Conservation (phyloP, 768 basidiomycete species). For the Boletus barrowsii region DNA sequence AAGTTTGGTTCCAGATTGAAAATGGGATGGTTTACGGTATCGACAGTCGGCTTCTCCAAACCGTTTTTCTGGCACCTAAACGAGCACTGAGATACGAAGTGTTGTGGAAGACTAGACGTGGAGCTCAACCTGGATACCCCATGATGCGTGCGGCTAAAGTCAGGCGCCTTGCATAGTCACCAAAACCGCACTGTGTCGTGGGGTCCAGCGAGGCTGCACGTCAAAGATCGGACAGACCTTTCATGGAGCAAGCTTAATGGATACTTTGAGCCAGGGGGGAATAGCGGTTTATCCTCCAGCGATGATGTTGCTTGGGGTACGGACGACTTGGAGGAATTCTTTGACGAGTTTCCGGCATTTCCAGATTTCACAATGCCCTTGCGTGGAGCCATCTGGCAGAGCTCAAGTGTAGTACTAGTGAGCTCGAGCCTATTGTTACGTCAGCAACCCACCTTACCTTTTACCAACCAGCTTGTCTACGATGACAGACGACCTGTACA, state of each 20-base stretch:
- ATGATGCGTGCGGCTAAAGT: too few relatives aligned
- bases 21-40: constrained; percentile 49
- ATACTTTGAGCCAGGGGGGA: constrained; percentile 82
- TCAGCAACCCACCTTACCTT: constrained; percentile 13
- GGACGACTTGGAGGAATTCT: constrained; percentile 32
- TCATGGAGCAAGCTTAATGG: constrained; percentile 79
- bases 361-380: constrained; percentile 84
- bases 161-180: background rate
- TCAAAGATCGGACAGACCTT: constrained; percentile 42
- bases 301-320: constrained; percentile 14
- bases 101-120: background rate
- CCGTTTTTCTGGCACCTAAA: constrained; percentile 81
- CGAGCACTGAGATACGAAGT: background rate
- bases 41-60: constrained; percentile 83
- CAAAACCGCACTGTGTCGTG: background rate
- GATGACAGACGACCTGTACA: constrained; percentile 83
- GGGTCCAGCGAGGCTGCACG: background rate
- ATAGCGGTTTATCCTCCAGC: constrained; percentile 55
- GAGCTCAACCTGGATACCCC: background rate
- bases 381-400: constrained; percentile 63
- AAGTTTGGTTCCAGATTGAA: background rate
- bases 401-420: too few relatives aligned
- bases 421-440: constrained; percentile 7
- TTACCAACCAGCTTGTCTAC: constrained; percentile 4
- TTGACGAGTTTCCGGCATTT: constrained; percentile 85